These are phyloP conservation scores for Periconia macrospinosa DNA, from an alignment of 2,329 filamentous ascomycete genomes.

Conservation along the genomic window DNA sequence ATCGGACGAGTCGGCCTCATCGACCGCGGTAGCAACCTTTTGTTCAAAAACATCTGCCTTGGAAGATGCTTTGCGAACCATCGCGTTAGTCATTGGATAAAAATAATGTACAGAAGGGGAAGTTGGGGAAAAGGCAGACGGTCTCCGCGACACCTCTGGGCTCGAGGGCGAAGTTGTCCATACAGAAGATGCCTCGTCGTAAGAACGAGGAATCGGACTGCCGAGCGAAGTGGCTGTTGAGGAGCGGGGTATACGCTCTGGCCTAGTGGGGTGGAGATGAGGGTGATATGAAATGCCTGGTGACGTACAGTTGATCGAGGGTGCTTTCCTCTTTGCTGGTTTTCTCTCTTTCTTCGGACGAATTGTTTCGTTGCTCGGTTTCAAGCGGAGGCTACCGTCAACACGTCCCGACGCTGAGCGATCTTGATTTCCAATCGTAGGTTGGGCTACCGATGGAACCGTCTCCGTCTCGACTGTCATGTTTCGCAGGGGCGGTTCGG, in stretches of 20 bases:
- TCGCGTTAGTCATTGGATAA: constrained; percentile 40
- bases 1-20: constrained; percentile 94
- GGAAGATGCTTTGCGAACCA: constrained; percentile 68
- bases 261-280: constrained; percentile 32
- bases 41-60: constrained; percentile 99
- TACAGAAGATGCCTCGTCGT: constrained; percentile 31
- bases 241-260: constrained; percentile 25
- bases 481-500: constrained; percentile 75
- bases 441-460: constrained; percentile 85
- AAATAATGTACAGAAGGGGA: constrained; percentile 35
- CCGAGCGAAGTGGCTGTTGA: constrained; percentile 31
- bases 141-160: constrained; percentile 25
- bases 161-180: constrained; percentile 29
- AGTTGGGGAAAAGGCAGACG: constrained; percentile 16
- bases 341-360: constrained; percentile 92
- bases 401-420: constrained; percentile 61
- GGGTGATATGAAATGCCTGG: constrained; percentile 36
- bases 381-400: constrained; percentile 77
- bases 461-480: constrained; percentile 99
- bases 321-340: constrained; percentile 73
- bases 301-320: constrained; percentile 69
- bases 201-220: constrained; percentile 33
- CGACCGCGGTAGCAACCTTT: constrained; percentile 92
- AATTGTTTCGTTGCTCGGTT: constrained; percentile 94
- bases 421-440: constrained; percentile 66